Conservation (phyloP, 331 rosid genomes). For the Pyrus hybrid region DNA sequence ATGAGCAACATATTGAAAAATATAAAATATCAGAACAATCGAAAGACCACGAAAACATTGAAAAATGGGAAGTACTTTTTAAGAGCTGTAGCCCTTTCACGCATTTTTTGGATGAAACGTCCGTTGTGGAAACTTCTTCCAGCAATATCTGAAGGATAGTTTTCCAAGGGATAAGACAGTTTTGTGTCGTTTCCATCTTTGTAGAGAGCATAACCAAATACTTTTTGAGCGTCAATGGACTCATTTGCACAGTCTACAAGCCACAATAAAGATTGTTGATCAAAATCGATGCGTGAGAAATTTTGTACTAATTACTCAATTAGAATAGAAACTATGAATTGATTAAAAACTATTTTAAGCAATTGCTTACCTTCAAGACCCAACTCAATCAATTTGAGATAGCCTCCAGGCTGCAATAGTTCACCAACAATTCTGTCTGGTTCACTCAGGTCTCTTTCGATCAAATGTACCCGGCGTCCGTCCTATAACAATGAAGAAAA, state of each 20-base stretch:
- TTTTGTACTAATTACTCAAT: not conserved
- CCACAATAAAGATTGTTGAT: slow-evolving; percentile 7
- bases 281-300: not conserved
- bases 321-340: not conserved
- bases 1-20: not conserved
- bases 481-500: slow-evolving; percentile 35
- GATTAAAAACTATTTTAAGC: not conserved
- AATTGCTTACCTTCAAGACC: slow-evolving; percentile 55
- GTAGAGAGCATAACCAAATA: slow-evolving; percentile 74
- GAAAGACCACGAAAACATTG: too few species aligned
- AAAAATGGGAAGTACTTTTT: slow-evolving; percentile 36
- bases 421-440: too few species aligned
- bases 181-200: slow-evolving; percentile 54
- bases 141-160: slow-evolving; percentile 33
- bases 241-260: slow-evolving; percentile 63
- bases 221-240: slow-evolving; percentile 59
- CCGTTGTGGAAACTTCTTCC: slow-evolving; percentile 88
- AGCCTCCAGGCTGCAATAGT: too few species aligned
- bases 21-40: too few species aligned
- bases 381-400: slow-evolving; percentile 39
- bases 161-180: slow-evolving; percentile 61
- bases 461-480: slow-evolving; percentile 58
- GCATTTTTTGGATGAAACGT: slow-evolving; percentile 58
- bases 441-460: slow-evolving; percentile 68
- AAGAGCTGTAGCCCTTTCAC: slow-evolving; percentile 59